Evolutionary conservation across 116 monocot species (phyloP).

Genomic region (Iris pallida): DNA sequence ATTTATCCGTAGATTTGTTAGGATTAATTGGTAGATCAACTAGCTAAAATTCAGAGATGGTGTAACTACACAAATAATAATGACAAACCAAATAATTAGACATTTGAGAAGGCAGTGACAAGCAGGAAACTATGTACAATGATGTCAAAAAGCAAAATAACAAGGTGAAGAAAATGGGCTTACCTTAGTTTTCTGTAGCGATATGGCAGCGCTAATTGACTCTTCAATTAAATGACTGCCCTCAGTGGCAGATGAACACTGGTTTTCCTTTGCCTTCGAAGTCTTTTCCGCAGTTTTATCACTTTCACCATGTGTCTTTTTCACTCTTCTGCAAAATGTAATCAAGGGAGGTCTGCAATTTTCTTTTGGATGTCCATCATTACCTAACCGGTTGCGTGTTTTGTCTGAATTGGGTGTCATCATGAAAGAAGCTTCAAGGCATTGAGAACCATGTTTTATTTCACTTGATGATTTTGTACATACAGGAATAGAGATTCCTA

Average conservation of each 20-base stretch:
- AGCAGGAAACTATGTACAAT: too few relatives aligned
- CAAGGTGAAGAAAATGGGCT: too few relatives aligned
- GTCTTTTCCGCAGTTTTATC: background rate
- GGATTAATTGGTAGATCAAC: too few relatives aligned
- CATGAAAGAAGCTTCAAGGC: background rate
- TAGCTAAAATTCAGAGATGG: too few relatives aligned
- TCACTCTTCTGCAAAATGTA: conserved; percentile 29
- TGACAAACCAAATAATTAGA: too few relatives aligned
- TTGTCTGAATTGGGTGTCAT: background rate
- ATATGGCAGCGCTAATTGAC: too few relatives aligned
- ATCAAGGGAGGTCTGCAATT: conserved; percentile 6
- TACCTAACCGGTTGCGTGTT: background rate
- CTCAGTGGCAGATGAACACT: background rate
- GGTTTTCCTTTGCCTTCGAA: background rate
- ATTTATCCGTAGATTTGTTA: too few relatives aligned
- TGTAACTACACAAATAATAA: too few relatives aligned
- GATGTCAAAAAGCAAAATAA: too few relatives aligned
- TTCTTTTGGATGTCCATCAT: conserved; percentile 7
- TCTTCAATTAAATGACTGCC: background rate
- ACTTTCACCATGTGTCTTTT: conserved; percentile 9
- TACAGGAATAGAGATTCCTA: background rate
- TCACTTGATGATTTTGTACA: background rate
- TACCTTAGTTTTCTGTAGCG: too few relatives aligned
- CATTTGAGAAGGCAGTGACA: too few relatives aligned
- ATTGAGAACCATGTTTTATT: background rate